Evolutionary conservation across 2,329 filamentous ascomycete genomes (phyloP).

Genomic region (Cercospora zeina): DNA sequence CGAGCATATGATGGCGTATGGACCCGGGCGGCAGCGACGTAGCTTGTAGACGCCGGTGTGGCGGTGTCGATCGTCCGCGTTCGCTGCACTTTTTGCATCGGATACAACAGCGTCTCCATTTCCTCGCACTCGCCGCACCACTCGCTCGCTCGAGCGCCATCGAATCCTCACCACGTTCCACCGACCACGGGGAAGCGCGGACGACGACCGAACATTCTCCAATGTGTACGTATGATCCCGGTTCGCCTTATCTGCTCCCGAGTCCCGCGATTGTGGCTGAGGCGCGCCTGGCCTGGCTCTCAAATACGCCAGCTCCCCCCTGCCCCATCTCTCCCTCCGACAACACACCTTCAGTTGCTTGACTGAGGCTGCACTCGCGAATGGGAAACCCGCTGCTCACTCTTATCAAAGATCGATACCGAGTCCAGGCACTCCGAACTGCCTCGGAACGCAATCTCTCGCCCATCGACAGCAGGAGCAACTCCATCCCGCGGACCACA

Average conservation of each 20-base stretch:
- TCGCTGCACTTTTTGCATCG: background rate
- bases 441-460: slow-evolving; percentile 22
- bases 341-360: slow-evolving; percentile 20
- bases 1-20: background rate
- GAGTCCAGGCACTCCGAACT: slow-evolving; percentile 19
- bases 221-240: slow-evolving; percentile 3
- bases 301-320: slow-evolving; percentile 6
- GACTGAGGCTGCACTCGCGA: slow-evolving; percentile 21
- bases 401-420: slow-evolving; percentile 23
- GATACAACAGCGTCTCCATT: background rate
- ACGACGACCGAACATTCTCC: background rate
- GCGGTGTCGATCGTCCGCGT: background rate
- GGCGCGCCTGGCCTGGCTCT: background rate
- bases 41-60: too few species aligned
- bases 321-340: slow-evolving; percentile 4
- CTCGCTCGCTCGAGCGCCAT: background rate
- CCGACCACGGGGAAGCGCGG: background rate
- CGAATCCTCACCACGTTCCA: background rate
- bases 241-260: background rate
- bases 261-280: background rate
- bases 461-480: slow-evolving; percentile 20
- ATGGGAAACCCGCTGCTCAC: slow-evolving; percentile 25
- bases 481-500: slow-evolving; percentile 3
- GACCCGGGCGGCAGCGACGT: too few species aligned
- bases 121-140: background rate